A percentile compares a stretch with the other conserved stretches of the same genome.
These are phyloP conservation scores for Pseudogymnoascus sp. DNA, from an alignment of 2,329 filamentous ascomycete genomes.

Conservation along the genomic window DNA sequence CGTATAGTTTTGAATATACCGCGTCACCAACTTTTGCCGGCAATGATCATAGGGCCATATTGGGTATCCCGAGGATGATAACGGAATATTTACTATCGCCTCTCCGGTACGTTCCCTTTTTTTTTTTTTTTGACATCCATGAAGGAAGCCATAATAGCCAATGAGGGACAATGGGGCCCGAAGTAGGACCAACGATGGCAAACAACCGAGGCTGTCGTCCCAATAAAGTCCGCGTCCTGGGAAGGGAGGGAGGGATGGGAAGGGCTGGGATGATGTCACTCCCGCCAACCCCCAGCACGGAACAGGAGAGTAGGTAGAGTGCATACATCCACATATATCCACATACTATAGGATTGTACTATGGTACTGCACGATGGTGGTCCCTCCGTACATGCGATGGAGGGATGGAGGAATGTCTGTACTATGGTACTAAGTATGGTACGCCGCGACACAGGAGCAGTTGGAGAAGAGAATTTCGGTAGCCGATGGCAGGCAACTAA, in stretches of 20 bases:
- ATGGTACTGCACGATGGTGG: no score
- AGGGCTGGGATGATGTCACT: background rate
- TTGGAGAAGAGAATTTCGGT: no score
- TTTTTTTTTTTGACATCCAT: background rate
- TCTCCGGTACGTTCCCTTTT: background rate
- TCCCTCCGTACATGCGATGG: background rate
- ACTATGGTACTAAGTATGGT: no score
- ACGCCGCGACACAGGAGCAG: no score
- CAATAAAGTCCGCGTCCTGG: constrained; percentile 3
- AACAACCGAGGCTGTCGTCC: background rate
- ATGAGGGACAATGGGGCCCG: no score
- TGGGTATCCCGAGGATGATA: background rate
- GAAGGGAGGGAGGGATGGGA: background rate
- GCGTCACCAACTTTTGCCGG: background rate
- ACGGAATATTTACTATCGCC: constrained; percentile 1
- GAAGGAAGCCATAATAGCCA: background rate
- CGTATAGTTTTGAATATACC: background rate
- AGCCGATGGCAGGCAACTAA: background rate
- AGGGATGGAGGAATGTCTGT: no score
- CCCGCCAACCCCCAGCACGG: background rate
- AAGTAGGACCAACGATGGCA: no score
- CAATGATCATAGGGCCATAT: background rate
- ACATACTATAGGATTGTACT: no score
- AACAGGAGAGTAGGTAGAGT: no score
- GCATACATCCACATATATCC: no score